These are phyloP conservation scores for Solioccasus polychromus DNA, from an alignment of 768 basidiomycete genomes.

Conservation along the genomic window DNA sequence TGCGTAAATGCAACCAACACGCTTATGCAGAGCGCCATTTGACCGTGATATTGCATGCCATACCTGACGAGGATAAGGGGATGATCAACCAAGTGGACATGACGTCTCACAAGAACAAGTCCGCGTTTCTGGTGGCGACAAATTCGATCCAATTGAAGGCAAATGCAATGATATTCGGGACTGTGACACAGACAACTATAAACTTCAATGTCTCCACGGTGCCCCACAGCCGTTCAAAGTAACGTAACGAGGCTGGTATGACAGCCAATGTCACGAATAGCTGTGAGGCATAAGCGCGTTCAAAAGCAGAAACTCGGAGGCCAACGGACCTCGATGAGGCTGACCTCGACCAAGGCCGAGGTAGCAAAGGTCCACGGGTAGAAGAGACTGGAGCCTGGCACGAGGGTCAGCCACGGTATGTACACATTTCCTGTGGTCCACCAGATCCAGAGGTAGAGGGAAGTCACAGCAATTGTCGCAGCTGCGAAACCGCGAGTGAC, in stretches of 20 bases:
- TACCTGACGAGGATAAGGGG: constrained; percentile 49
- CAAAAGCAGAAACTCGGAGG: background rate
- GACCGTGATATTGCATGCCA: constrained; percentile 87
- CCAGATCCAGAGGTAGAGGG: constrained; percentile 62
- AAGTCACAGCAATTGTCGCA: constrained; percentile 54
- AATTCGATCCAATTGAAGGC: constrained; percentile 89
- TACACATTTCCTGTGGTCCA: constrained; percentile 48
- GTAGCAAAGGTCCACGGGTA: constrained; percentile 95
- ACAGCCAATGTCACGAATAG: constrained; percentile 72
- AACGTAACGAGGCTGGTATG: constrained; percentile 80
- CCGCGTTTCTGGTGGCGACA: constrained; percentile 62
- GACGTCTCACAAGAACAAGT: constrained; percentile 70
- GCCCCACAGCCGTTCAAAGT: constrained; percentile 95
- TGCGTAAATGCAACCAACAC: constrained; percentile 97
- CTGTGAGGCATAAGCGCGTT: constrained; percentile 39
- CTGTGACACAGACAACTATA: constrained; percentile 70
- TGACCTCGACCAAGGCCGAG: constrained; percentile 82
- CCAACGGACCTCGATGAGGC: constrained; percentile 71
- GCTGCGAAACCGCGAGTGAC: constrained; percentile 73
- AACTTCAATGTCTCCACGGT: constrained; percentile 83
- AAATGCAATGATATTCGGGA: constrained; percentile 86
- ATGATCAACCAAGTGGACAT: constrained; percentile 5
- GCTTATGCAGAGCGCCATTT: constrained; percentile 86
- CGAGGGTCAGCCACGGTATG: constrained; percentile 69
- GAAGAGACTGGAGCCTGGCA: constrained; percentile 78